phyloP scores from a whole-genome alignment of 441 rosid species.

The California macrophylla region DNA sequence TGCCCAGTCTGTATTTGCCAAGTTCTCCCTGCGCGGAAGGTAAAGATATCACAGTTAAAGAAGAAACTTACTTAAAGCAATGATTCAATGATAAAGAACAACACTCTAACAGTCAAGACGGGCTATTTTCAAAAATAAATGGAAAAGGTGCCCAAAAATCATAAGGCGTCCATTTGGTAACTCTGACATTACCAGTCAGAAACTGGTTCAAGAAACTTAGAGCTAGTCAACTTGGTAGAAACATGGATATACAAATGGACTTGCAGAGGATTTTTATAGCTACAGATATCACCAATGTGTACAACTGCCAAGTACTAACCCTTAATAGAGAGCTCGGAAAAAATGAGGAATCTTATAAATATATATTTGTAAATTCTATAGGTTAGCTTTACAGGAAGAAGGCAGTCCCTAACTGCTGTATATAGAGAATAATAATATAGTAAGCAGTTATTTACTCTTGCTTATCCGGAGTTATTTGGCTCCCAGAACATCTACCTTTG shows the following conservation, averaged over 20 bases:
- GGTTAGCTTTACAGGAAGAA: no score
- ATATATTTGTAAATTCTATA: no score
- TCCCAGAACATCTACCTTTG: neutral
- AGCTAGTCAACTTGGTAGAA: neutral
- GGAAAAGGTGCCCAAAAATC: neutral
- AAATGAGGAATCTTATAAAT: no score
- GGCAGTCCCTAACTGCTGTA: no score
- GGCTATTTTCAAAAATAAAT: neutral
- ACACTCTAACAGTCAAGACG: slow-evolving; percentile 5
- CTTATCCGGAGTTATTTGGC: neutral
- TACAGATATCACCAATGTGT: neutral
- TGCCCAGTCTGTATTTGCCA: slow-evolving; percentile 87
- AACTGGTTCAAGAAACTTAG: neutral
- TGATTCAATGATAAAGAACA: neutral
- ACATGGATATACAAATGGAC: neutral
- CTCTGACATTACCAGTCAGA: neutral
- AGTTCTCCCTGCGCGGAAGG: slow-evolving; percentile 53
- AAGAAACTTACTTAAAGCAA: neutral
- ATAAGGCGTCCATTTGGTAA: neutral
- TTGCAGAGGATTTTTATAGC: neutral
- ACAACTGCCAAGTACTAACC: no score
- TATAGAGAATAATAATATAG: no score
- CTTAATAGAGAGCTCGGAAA: no score
- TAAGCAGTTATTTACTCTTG: neutral
- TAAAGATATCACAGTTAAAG: neutral